Base-by-base conservation (phyloP, 129 eudicot species). In the Calendula officinalis region DNA sequence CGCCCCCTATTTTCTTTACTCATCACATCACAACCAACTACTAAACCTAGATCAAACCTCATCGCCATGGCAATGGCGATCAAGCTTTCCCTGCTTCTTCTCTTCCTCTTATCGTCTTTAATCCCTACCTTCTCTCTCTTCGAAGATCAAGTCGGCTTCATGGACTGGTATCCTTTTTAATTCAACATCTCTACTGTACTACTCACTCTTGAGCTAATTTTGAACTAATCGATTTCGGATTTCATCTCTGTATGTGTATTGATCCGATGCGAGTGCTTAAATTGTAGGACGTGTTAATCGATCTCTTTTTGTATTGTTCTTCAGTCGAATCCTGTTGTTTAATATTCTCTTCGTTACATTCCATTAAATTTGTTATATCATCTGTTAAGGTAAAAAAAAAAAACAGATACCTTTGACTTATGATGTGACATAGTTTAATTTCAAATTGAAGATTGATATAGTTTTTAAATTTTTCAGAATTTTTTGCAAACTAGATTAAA, bases 141-240 rank as follows among this genome's bases (percentile, higher is more conserved):
- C 62, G 89, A 92, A 83, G 98, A 92, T 77, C 98, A 92, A 92
- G 95, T 92, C 69, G 98, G 98, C 53, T 82, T 88, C 69, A 78
- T 77, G 87, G 98, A 92, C 81, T 88, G 98, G 98, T 91, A 46
- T 14, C 8, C 12, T 69, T 10, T 15, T 17, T 6, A 34, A 33
- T 62, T 34, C 14, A 32, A 13, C 4, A n/a, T 48, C 17, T 41
- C 10, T 60, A 27, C 54, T 8, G 27, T 56, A 6, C 27, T 41
- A 39, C 66, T 9, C 12, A 43, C 40, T 30, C 51, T 45, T 40
- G 4, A 56, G 34, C 59, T 70, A 13, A 22, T 37, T 37, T 16
- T 17, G 1, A 54, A 67, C 62, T 5, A 51, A 3, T 7, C 35
- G 71, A 17, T 51, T 51, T 50, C 4, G 5, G 60, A 0, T 27